Conservation (phyloP, 768 basidiomycete species). For the Leccinum aurantiacum region DNA sequence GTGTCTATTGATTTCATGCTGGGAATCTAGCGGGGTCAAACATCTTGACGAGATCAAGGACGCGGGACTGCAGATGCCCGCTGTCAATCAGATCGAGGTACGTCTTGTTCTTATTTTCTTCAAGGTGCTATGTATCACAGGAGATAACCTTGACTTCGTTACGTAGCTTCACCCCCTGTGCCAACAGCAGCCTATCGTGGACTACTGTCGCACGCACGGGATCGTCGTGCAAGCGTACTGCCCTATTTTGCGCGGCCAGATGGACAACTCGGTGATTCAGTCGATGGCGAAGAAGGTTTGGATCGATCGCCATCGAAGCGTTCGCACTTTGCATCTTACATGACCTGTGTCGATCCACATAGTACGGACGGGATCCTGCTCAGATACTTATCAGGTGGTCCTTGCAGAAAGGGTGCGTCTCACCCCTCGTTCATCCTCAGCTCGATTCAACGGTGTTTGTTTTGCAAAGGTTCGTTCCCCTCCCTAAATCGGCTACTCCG, state of each 20-base stretch:
- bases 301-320: not conserved
- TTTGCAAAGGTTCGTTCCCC: conserved; percentile 62
- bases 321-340: conserved; percentile 8
- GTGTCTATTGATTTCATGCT: not conserved
- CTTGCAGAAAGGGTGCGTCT: conserved; percentile 71
- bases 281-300: conserved; percentile 60
- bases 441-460: not conserved
- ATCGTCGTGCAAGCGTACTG: conserved; percentile 76
- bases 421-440: not conserved
- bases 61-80: conserved; percentile 61
- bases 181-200: conserved; percentile 76
- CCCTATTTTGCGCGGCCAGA: conserved; percentile 62
- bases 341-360: not conserved
- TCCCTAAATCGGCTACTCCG: conserved; percentile 78
- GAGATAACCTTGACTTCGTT: conserved; percentile 6
- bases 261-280: conserved; percentile 54
- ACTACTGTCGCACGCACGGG: conserved; percentile 61
- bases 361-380: conserved; percentile 64
- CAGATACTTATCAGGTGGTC: conserved; percentile 92
- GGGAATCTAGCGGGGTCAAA: conserved; percentile 52
- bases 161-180: conserved; percentile 75
- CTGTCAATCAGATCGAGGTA: conserved; percentile 84
- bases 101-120: conserved; percentile 9
- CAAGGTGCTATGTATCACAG: not conserved
- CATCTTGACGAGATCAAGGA: conserved; percentile 74